These are phyloP conservation scores for Phytophthora macrochlamydospora DNA, from an alignment of 352 stramenopile genomes.

Conservation along the genomic window DNA sequence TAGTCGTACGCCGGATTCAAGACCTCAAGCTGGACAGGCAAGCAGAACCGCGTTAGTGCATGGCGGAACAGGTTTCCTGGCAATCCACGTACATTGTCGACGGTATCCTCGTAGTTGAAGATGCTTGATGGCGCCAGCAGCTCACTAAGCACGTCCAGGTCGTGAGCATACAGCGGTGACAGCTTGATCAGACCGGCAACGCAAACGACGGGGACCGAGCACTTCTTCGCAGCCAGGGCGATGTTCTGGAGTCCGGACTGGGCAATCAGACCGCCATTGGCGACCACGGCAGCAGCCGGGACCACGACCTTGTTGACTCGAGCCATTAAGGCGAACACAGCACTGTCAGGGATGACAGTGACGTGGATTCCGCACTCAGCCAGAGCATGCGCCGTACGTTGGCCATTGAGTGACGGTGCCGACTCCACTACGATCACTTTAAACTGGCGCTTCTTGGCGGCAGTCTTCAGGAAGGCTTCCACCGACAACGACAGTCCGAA, in stretches of 20 bases:
- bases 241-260: slow-evolving; percentile 96
- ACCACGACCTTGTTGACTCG: slow-evolving; percentile 98
- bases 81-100: slow-evolving; percentile 72
- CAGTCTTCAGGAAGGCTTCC: slow-evolving; percentile 90
- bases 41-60: slow-evolving; percentile 18
- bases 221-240: slow-evolving; percentile 95
- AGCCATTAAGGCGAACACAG: slow-evolving; percentile 98
- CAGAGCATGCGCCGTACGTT: slow-evolving; percentile 89
- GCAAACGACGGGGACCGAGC: slow-evolving; percentile 97
- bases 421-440: slow-evolving; percentile 96
- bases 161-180: slow-evolving; percentile 97
- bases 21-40: slow-evolving; percentile 87
- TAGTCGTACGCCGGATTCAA: slow-evolving; percentile 98
- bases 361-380: slow-evolving; percentile 92
- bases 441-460: slow-evolving; percentile 93
- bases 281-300: slow-evolving; percentile 95
- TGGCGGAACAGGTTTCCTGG: neutral
- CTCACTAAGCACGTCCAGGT: slow-evolving; percentile 96
- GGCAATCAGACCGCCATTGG: slow-evolving; percentile 97
- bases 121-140: slow-evolving; percentile 88
- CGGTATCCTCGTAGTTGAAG: slow-evolving; percentile 90
- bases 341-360: slow-evolving; percentile 97
- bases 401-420: slow-evolving; percentile 92
- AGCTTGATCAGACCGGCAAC: slow-evolving; percentile 98
- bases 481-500: slow-evolving; percentile 93